Evolutionary conservation across 1,139 yeast genomes (phyloP), one percentile per base, ranked within the genome.

Genomic region (Taiozyma sp.): DNA sequence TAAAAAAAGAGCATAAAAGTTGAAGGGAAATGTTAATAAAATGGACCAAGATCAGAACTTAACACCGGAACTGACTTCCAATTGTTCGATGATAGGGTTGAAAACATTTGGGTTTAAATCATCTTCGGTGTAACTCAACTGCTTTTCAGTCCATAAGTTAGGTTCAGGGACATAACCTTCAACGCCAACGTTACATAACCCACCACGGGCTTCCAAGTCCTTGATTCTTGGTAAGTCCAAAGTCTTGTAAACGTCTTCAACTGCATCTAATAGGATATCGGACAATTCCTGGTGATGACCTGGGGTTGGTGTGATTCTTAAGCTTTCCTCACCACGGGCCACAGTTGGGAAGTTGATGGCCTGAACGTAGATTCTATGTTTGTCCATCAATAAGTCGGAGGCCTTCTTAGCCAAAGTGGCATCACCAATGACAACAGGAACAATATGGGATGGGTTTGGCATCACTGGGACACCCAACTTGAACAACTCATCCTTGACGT

Each of bases 281-380:
- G 93, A 79, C 52, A 89, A 77, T 56, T 85, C 87, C 53, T 83
- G 77, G 34, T 83, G 81, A 70, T 93, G 99, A 51, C 97, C 98
- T 43, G 99, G 99, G 43, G 99, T 92, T 50, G 99, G 98, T 22
- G 99, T 93, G 66, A 93, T 85, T 73, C 99, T 84, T 66, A 93
- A 81, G 69, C 99, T 84, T 74, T 93, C 99, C 59, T 91, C 85
- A 55, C 99, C 99, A 65, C 89, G 85, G 41, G 97, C 87, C 53
- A 93, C 99, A 29, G 99, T 93, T 52, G 99, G 99, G 82, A 87
- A 93, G 74, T 93, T 93, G 70, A 93, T 93, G 50, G 98, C 97
- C 73, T 93, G 99, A 48, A 95, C 99, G 67, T 93, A 93, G 67
- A 93, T 92, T 61, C 81, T 78, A 72, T 92, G 88, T 64, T 88